Conservation (phyloP, 2,329 filamentous ascomycete genomes). For the Trematosphaeria pertusa region DNA sequence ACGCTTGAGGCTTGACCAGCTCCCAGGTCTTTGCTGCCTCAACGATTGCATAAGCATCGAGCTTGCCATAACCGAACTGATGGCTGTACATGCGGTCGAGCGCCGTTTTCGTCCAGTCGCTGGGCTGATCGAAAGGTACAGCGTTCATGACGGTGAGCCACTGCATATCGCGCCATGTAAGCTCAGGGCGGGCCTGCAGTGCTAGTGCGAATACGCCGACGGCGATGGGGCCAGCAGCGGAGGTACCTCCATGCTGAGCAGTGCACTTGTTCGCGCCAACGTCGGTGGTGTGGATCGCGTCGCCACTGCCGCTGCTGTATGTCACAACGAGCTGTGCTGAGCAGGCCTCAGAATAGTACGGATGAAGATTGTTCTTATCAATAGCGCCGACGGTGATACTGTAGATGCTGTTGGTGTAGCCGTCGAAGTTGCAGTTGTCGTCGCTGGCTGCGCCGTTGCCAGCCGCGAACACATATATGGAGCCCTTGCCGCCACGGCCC, state of each 20-base stretch:
- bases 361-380: conserved; percentile 84
- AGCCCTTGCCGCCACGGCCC: conserved; percentile 81
- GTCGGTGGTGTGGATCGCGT: conserved; percentile 95
- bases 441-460: conserved; percentile 87
- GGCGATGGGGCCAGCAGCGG: conserved; percentile 89
- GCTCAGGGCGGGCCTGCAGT: conserved; percentile 81
- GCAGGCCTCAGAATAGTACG: conserved; percentile 95
- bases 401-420: conserved; percentile 99
- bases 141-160: conserved; percentile 88
- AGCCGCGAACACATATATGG: conserved; percentile 95
- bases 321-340: conserved; percentile 95
- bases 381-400: conserved; percentile 96
- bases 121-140: conserved; percentile 77
- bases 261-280: conserved; percentile 85
- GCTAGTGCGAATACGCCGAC: conserved; percentile 92
- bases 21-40: conserved; percentile 86
- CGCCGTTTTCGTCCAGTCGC: conserved; percentile 81
- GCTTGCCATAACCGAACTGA: conserved; percentile 93
- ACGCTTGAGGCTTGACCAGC: conserved; percentile 91
- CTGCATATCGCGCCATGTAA: conserved; percentile 94
- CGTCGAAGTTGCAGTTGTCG: conserved; percentile 99
- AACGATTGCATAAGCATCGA: conserved; percentile 86
- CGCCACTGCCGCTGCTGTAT: conserved; percentile 88
- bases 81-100: conserved; percentile 91
- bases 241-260: conserved; percentile 87